Conservation (phyloP, 2,329 filamentous ascomycete species). For the Fusarium praegraminearum region DNA sequence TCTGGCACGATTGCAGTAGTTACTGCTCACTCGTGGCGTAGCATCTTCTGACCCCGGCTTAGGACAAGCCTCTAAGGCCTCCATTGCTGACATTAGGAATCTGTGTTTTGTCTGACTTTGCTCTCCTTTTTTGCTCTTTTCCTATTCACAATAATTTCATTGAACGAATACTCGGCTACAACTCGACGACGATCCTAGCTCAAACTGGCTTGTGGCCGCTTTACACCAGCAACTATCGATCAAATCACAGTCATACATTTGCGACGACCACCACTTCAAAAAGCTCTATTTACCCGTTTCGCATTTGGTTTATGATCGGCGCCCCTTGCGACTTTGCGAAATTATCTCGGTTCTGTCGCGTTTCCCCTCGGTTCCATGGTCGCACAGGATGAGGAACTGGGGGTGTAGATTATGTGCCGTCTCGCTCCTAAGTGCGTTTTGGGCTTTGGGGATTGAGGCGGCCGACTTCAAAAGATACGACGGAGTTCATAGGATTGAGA, state of each 20-base stretch:
- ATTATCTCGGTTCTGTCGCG: constrained; percentile 18
- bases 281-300: constrained; percentile 24
- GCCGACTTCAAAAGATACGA: constrained; percentile 48
- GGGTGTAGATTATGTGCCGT: constrained; percentile 40
- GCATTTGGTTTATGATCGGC: constrained; percentile 28
- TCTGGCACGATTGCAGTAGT: constrained; percentile 33
- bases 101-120: constrained; percentile 24
- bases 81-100: constrained; percentile 45
- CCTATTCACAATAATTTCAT: constrained; percentile 5
- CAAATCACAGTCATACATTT: constrained; percentile 12
- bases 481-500: constrained; percentile 50
- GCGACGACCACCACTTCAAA: constrained; percentile 6
- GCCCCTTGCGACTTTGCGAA: constrained; percentile 18
- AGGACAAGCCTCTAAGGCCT: constrained; percentile 42
- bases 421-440: constrained; percentile 38
- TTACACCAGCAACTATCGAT: constrained; percentile 9
- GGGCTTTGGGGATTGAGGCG: constrained; percentile 38
- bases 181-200: constrained; percentile 9
- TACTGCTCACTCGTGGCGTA: constrained; percentile 47
- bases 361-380: constrained; percentile 36
- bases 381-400: constrained; percentile 39
- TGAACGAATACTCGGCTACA: constrained; percentile 7
- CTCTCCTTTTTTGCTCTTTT: constrained; percentile 25
- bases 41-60: constrained; percentile 41
- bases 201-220: constrained; percentile 13